Base-by-base conservation (phyloP, 1,284 basidiomycete species). In the Melampsora americana region DNA sequence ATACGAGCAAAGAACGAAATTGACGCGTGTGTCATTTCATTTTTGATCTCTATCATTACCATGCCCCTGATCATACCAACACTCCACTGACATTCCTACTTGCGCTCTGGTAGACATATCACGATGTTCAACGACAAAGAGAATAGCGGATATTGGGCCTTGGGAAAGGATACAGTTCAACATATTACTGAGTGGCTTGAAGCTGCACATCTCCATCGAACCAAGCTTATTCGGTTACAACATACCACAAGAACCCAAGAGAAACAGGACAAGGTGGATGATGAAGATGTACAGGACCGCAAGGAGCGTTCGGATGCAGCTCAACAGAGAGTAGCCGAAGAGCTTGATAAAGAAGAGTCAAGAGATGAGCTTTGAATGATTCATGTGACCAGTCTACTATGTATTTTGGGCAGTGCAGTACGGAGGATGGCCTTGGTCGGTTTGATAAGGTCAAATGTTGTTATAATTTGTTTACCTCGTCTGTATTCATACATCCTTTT, bases 101-200 rank as follows among this genome's bases (percentile, higher is more conserved):
- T 56, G 46, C 46, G 35, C 56, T 39, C 23, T 20, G 50, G 32
- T 50, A 72, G 70, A 23, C 70, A 72, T 72, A 72, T 60, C 11
- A 48, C 44, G 12, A 72, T 72, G 70, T 72, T 72, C 32, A 72
- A 72, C 50, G 60, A 72, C 28, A 72, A 72, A 39, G n/a, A 30
- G 11, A 72, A 72, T 48, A 64, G 56, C 7, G 70, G 70, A 7
- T 72, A 72, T 56, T 72, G 70, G 70, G 14, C 61, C 16, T 60
- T 72, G 2, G 61, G 70, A 2, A 53, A 72, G 44, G 61, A 72
- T 20, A 72, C 60, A n/a, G 39, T 35, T 16, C 20, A 62, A 56
- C 42, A 64, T 42, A 72, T 72, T 44, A 44, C 70, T 20, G 23
- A 72, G 2, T 72, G 70, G 70, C 70, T 72, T 5, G 42, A 72